These are phyloP conservation scores for Aspergillus conjunctus DNA, from an alignment of 495 filamentous ascomycete species.

Conservation along the genomic window DNA sequence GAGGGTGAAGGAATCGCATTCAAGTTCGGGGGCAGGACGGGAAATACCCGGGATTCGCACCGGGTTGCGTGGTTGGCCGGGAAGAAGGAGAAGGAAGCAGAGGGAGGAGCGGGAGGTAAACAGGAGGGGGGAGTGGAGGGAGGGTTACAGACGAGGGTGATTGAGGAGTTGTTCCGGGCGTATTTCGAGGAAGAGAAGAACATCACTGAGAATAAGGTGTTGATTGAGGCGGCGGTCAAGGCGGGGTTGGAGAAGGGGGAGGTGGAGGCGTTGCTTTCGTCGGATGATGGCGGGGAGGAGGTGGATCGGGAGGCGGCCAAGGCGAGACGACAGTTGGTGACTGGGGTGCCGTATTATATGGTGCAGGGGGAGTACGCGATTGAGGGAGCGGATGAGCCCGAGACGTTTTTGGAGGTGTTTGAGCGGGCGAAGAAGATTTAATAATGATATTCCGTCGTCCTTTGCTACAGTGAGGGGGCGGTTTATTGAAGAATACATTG, in stretches of 20 bases:
- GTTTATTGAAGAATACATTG: too few species aligned
- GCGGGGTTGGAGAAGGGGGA: constrained; percentile 64
- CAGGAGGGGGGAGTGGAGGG: constrained; percentile 28
- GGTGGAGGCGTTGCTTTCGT: constrained; percentile 61
- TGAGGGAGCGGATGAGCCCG: constrained; percentile 64
- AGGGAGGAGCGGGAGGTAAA: background rate
- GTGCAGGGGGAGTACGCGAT: constrained; percentile 65
- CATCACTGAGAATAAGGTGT: constrained; percentile 64
- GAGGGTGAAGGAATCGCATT: constrained; percentile 70
- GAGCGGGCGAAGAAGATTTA: constrained; percentile 42
- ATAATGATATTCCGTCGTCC: background rate
- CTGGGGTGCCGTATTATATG: constrained; percentile 75
- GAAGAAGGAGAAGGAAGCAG: constrained; percentile 51
- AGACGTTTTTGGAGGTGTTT: constrained; percentile 59
- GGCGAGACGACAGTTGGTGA: constrained; percentile 59
- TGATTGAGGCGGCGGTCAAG: constrained; percentile 61
- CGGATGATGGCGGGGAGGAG: constrained; percentile 63
- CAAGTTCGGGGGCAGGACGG: constrained; percentile 69
- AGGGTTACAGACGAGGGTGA: constrained; percentile 60
- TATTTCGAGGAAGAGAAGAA: constrained; percentile 82
- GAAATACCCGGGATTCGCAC: constrained; percentile 78
- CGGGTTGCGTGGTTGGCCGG: constrained; percentile 71
- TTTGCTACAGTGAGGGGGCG: background rate
- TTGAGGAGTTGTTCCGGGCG: constrained; percentile 67
- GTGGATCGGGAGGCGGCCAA: constrained; percentile 70